Conservation (phyloP, 2,329 filamentous ascomycete species). For the Colletotrichum eleusines region DNA sequence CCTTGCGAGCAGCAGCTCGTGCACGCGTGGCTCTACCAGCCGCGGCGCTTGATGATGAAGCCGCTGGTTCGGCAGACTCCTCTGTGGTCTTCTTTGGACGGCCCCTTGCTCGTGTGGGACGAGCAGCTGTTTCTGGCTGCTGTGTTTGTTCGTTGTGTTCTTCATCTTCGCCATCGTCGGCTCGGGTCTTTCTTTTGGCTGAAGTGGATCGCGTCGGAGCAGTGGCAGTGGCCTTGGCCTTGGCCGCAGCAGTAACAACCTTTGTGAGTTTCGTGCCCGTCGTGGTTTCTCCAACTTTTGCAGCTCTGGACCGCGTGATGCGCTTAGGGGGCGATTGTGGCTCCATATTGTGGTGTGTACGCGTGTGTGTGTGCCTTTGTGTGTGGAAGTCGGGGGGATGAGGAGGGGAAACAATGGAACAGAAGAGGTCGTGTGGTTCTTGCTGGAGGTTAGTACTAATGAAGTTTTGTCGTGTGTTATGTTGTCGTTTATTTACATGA, state of each 20-base stretch:
- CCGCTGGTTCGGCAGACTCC: constrained; percentile 25
- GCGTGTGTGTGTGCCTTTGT: constrained; percentile 15
- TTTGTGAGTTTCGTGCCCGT: constrained; percentile 55
- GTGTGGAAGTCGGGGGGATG: background rate
- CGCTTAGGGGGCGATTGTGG: constrained; percentile 68
- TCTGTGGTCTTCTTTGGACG: constrained; percentile 57
- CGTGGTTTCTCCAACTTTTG: constrained; percentile 54
- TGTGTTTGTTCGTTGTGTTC: constrained; percentile 51
- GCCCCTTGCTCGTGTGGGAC: constrained; percentile 58
- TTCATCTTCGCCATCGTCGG: constrained; percentile 66
- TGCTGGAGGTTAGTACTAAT: constrained; percentile 37
- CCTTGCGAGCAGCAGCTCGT: constrained; percentile 47
- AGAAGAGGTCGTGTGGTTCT: constrained; percentile 6
- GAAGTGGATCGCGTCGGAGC: constrained; percentile 46
- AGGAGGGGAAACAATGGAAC: constrained; percentile 15
- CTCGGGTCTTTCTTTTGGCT: constrained; percentile 66
- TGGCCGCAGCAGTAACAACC: constrained; percentile 62
- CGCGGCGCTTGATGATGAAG: constrained; percentile 39
- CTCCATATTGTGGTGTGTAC: constrained; percentile 59
- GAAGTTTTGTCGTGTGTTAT: constrained; percentile 21
- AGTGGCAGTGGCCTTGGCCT: constrained; percentile 55
- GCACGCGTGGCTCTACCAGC: constrained; percentile 48
- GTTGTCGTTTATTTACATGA: constrained; percentile 32
- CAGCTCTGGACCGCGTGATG: constrained; percentile 65
- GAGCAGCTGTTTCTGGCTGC: constrained; percentile 46